Evolutionary conservation across 2,329 filamentous ascomycete species (phyloP).

Genomic region (Lachnellula willkommii): DNA sequence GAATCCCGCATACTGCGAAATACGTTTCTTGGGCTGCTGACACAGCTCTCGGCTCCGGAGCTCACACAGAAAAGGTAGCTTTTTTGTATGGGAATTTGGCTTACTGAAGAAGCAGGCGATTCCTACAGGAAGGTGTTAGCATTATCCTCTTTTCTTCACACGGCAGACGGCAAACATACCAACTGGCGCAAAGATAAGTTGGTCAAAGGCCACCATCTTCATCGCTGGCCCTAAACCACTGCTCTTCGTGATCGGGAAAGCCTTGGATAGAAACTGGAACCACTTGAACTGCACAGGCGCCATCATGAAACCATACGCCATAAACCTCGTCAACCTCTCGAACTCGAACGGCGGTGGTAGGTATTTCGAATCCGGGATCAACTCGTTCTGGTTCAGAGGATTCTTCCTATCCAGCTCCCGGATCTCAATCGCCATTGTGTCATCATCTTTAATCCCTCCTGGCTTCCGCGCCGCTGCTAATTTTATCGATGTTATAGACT

Average conservation of each 20-base stretch:
- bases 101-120: neutral
- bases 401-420: slow-evolving; percentile 81
- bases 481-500: slow-evolving; percentile 81
- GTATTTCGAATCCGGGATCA: slow-evolving; percentile 58
- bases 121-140: neutral
- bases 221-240: slow-evolving; percentile 70
- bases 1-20: too few relatives aligned
- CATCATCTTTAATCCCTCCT: slow-evolving; percentile 52
- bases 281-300: slow-evolving; percentile 92
- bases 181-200: slow-evolving; percentile 86
- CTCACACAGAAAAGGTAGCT: too few relatives aligned
- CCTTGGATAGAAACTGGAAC: slow-evolving; percentile 78
- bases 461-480: slow-evolving; percentile 60
- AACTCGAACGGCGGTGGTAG: slow-evolving; percentile 88
- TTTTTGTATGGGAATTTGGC: too few relatives aligned
- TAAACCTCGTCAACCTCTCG: slow-evolving; percentile 87
- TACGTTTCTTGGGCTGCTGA: too few relatives aligned
- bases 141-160: neutral
- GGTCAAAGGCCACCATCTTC: slow-evolving; percentile 88
- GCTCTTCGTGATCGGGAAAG: slow-evolving; percentile 79
- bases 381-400: slow-evolving; percentile 57
- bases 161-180: slow-evolving; percentile 43
- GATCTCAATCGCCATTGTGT: slow-evolving; percentile 79
- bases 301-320: slow-evolving; percentile 96
- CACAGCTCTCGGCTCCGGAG: too few relatives aligned